These are phyloP conservation scores for Nicotiana tomentosiformis DNA, from an alignment of 257 asterid species.

Conservation along the genomic window DNA sequence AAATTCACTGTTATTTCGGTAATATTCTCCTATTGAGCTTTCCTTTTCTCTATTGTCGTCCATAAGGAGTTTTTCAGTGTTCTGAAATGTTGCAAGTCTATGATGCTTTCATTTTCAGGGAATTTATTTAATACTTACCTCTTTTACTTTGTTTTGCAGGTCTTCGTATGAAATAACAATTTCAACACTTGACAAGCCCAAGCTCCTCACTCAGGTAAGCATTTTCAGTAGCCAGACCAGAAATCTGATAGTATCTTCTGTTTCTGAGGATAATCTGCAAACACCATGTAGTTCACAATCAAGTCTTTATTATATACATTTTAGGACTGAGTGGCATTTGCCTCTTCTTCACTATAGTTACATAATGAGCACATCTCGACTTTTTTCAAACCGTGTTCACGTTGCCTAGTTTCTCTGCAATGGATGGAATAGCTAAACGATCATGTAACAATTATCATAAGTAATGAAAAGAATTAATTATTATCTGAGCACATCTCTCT, in stretches of 20 bases:
- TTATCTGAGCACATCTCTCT: no score
- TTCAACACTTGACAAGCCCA: conserved; percentile 80
- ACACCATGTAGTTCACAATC: no score
- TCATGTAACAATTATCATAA: neutral
- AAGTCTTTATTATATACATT: no score
- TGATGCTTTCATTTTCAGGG: neutral
- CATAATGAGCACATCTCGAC: no score
- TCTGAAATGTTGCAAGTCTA: neutral
- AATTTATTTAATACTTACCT: neutral
- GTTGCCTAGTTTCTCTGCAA: neutral
- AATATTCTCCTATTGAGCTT: conserved; percentile 47
- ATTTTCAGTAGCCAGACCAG: neutral
- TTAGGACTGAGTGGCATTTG: no score
- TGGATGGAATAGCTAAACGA: neutral
- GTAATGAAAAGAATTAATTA: no score
- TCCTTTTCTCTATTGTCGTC: conserved; percentile 13
- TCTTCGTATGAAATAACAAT: conserved; percentile 71
- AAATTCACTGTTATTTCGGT: conserved; percentile 49
- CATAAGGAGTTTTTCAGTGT: neutral
- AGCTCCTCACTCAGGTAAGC: conserved; percentile 74
- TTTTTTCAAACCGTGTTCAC: no score
- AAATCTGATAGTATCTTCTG: neutral
- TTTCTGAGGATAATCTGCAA: no score
- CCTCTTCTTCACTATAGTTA: no score
- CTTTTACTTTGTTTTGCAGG: conserved; percentile 33